A percentile compares a stretch with the other conserved stretches of the same genome.
Evolutionary conservation across 805 yeast species (phyloP).

Genomic region (Metschnikowia cerradonensis): DNA sequence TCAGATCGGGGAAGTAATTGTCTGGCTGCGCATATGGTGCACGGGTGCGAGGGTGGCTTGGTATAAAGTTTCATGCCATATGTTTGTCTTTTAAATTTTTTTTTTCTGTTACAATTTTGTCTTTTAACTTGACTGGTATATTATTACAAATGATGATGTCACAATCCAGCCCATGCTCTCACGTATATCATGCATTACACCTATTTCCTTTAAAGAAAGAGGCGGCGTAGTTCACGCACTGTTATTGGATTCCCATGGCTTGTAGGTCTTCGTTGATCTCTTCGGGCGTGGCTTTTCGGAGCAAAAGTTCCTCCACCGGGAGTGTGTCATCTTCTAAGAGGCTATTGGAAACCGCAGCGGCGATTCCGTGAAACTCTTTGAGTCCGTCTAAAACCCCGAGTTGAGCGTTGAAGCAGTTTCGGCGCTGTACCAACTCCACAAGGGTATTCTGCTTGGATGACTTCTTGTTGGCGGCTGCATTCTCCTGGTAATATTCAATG

Average conservation of each 20-base stretch:
- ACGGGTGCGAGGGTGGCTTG: constrained; percentile 1
- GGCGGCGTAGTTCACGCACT: background rate
- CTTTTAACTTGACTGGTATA: background rate
- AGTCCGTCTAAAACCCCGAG: constrained; percentile 68
- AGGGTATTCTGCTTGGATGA: constrained; percentile 33
- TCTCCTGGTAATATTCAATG: constrained; percentile 16
- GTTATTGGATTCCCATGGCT: constrained; percentile 49
- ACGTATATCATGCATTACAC: background rate
- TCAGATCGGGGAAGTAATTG: background rate
- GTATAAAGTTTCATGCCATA: no score
- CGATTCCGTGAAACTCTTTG: constrained; percentile 66
- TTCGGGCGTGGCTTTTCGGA: constrained; percentile 60
- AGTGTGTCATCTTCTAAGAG: constrained; percentile 21
- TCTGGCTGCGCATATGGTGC: constrained; percentile 6
- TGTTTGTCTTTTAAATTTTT: no score
- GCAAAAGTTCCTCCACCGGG: constrained; percentile 31
- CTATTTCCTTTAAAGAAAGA: background rate
- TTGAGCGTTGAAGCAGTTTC: constrained; percentile 65
- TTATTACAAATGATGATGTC: background rate
- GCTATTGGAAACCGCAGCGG: constrained; percentile 61
- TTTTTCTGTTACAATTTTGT: no score
- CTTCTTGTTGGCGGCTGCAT: constrained; percentile 28
- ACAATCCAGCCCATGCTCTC: background rate
- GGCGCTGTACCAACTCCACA: constrained; percentile 52
- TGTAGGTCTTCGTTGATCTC: constrained; percentile 72